Base-by-base conservation (phyloP, 1,284 basidiomycete species). In the Irpex lacteus region DNA sequence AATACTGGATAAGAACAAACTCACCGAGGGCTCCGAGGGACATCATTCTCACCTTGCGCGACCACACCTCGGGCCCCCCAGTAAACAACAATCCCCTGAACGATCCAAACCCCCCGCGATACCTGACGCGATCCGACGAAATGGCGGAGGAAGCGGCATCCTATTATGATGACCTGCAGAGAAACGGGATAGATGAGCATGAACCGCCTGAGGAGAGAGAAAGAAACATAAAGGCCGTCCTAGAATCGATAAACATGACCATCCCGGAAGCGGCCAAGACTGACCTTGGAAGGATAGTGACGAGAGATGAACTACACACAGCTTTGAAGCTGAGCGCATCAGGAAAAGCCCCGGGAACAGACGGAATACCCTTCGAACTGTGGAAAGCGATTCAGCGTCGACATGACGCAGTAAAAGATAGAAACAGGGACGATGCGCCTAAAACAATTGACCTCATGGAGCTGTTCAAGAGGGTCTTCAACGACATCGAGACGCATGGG, bases 331-430 rank as follows among this genome's bases (percentile, higher is more conserved):
- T 13, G 1, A n/a, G 53, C 7, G 21, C 50, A 26, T 47, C 36
- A 0, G 67, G 68, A 0, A 67, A 60, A 2, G 68, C 70, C 0
- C 55, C 69, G 0, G 70, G 71, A 0, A n/a, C 68, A 4, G 69
- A 72, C 38, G 71, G 71, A 0, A 55, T 70, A 5, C 65, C 66
- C 0, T 70, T 69, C 26, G 69, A 72, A 40, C 58, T 72, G 0
- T 72, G 70, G 70, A 72, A 71, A 56, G n/a, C 15, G n/a, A 21
- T 61, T 2, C 54, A 34, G 50, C 49, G 7, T 1, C 2, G 38
- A 4, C 9, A 15, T 2, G 38, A 40, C 9, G 15, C 2, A 1
- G 38, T 2, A 15, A 15, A 40, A 9, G 15, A 4, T 1, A 40
- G 4, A 4, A 40, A 8, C 2, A 40, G 15, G 3, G 7, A 15